phyloP scores from a whole-genome alignment of 441 rosid species.

The Dalechampia spathulata region DNA sequence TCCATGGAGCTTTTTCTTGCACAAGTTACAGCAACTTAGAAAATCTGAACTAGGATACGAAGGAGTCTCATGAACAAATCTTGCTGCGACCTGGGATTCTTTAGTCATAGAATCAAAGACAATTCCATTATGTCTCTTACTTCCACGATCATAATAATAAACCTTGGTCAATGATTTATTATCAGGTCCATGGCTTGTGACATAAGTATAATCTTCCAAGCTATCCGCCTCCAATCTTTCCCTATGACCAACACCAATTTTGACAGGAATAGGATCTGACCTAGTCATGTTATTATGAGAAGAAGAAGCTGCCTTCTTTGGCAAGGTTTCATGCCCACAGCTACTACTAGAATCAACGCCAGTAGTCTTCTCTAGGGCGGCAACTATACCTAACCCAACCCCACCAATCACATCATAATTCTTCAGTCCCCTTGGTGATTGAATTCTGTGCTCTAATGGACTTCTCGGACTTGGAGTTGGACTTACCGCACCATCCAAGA shows the following conservation, averaged over 20 bases:
- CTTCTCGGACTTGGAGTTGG: constrained; percentile 42
- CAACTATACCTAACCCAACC: constrained; percentile 54
- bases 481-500: constrained; percentile 13
- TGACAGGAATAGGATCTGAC: constrained; percentile 30
- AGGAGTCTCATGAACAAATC: constrained; percentile 17
- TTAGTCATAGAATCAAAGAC: constrained; percentile 2
- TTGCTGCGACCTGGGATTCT: constrained; percentile 21
- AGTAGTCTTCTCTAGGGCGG: constrained; percentile 40
- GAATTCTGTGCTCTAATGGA: constrained; percentile 32
- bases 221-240: constrained; percentile 33
- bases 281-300: too few species aligned
- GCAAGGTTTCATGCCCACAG: constrained; percentile 16
- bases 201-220: too few species aligned
- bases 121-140: neutral
- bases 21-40: constrained; percentile 47
- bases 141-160: constrained; percentile 25
- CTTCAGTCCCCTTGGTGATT: constrained; percentile 38
- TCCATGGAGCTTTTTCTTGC: constrained; percentile 55
- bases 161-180: constrained; percentile 35
- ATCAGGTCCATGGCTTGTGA: too few species aligned
- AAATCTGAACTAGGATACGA: constrained; percentile 41
- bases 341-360: constrained; percentile 20
- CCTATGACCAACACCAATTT: constrained; percentile 25
- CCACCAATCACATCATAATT: constrained; percentile 39
- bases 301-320: constrained; percentile 18